Conservation (phyloP, 495 filamentous ascomycete species). For the Podospora anserina region DNA sequence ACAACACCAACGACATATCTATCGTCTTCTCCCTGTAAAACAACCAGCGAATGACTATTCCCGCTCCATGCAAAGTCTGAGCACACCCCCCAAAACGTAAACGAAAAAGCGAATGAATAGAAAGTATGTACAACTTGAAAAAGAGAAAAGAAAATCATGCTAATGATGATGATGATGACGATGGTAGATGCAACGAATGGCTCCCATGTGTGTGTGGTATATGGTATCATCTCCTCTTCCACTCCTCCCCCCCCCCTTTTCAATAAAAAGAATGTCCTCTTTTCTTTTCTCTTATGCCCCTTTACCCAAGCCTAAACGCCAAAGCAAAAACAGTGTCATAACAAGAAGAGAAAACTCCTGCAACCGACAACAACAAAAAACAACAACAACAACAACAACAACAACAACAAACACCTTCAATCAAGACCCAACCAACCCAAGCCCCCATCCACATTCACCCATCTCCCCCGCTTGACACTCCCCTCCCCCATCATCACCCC, state of each 20-base stretch:
- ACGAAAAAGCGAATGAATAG: constrained; percentile 4
- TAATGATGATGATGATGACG: not conserved
- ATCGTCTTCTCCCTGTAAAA: not conserved
- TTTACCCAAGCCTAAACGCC: constrained; percentile 8
- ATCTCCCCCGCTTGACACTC: constrained; percentile 52
- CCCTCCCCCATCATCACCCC: constrained; percentile 74
- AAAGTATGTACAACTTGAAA: not conserved
- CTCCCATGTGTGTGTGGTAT: not conserved
- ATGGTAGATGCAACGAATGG: not conserved
- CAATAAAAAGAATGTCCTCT: not conserved
- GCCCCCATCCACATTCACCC: constrained; percentile 72
- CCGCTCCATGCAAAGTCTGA: not conserved
- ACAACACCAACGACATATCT: not conserved
- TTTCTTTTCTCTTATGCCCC: not conserved
- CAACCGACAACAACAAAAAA: not conserved
- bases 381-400: not conserved
- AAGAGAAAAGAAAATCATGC: not conserved
- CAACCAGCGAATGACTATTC: not conserved
- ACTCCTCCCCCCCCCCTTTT: not conserved
- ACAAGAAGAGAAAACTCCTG: not conserved
- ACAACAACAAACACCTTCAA: constrained; percentile 17
- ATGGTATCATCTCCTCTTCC: constrained; percentile 23
- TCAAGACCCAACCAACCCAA: constrained; percentile 54
- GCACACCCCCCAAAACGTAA: not conserved
- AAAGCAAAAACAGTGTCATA: not conserved